These are phyloP conservation scores for Gymnopilus junonius DNA, from an alignment of 768 basidiomycete genomes.

Conservation along the genomic window DNA sequence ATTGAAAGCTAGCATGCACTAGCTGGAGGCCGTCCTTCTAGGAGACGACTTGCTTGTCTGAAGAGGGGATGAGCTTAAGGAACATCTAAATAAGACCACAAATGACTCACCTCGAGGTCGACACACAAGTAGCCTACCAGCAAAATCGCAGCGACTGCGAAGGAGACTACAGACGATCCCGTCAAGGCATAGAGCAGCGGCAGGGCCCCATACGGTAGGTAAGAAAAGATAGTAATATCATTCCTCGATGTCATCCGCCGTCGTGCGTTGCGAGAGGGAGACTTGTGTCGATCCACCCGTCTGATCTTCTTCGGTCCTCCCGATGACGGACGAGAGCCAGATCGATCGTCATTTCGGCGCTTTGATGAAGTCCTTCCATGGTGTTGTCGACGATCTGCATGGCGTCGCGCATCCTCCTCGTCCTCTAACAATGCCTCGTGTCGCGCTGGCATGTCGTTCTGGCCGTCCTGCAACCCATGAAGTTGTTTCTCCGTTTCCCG, in stretches of 20 bases:
- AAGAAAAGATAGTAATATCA: slow-evolving; percentile 13
- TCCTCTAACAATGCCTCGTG: not conserved
- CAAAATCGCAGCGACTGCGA: slow-evolving; percentile 21
- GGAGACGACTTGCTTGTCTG: not conserved
- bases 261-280: slow-evolving; percentile 5
- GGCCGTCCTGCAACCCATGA: slow-evolving; percentile 9
- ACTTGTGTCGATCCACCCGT: slow-evolving; percentile 7
- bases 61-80: not conserved
- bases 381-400: not conserved
- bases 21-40: not conserved
- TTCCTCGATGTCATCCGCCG: not conserved
- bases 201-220: slow-evolving; percentile 27
- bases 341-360: slow-evolving; percentile 16
- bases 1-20: not conserved
- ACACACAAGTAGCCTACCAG: slow-evolving; percentile 24
- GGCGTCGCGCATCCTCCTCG: not conserved
- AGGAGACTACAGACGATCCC: slow-evolving; percentile 20
- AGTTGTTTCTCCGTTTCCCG: slow-evolving; percentile 25
- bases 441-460: not conserved
- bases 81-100: not conserved
- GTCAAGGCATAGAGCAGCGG: slow-evolving; percentile 28
- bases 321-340: slow-evolving; percentile 21
- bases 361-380: slow-evolving; percentile 13
- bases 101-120: slow-evolving; percentile 19
- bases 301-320: slow-evolving; percentile 19